Percentiles rank a stretch among this genome's conserved stretches.
phyloP scores from a whole-genome alignment of 345 rosid genomes.

The Theobroma cacao region DNA sequence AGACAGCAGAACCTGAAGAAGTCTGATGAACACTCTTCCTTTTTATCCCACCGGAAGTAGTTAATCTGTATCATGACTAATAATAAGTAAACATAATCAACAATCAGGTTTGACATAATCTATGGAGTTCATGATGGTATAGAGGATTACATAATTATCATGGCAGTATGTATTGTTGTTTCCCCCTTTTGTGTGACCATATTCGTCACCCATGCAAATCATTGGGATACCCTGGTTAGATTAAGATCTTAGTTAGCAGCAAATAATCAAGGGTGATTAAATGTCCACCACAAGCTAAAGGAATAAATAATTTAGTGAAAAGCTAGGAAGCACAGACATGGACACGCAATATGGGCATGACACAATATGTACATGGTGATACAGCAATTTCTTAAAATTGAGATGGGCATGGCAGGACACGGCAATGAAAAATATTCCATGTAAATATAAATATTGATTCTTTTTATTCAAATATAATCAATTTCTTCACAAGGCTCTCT shows the following conservation, averaged over 20 bases:
- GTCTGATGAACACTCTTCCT: conserved; percentile 74
- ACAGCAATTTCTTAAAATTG: too few relatives aligned
- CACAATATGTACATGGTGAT: too few relatives aligned
- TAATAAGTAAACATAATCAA: conserved; percentile 20
- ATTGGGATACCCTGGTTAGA: conserved; percentile 89
- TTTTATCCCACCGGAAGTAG: conserved; percentile 89
- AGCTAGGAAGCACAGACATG: too few relatives aligned
- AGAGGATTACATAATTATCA: conserved; percentile 71
- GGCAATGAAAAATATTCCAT: too few relatives aligned
- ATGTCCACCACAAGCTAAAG: neutral
- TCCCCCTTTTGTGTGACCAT: conserved; percentile 96
- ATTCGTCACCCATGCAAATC: conserved; percentile 96
- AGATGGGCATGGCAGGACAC: too few relatives aligned
- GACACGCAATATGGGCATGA: too few relatives aligned
- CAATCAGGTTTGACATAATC: neutral
- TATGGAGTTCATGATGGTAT: conserved; percentile 6
- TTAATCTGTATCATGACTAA: conserved; percentile 52
- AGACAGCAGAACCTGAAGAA: conserved; percentile 79
- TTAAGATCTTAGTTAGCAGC: conserved; percentile 19
- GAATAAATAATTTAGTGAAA: neutral
- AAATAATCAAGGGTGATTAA: neutral
- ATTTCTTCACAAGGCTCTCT: too few relatives aligned
- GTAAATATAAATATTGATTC: too few relatives aligned
- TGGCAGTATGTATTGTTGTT: conserved; percentile 96
- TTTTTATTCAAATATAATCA: too few relatives aligned